Evolutionary conservation across 441 rosid species (phyloP).

Genomic region (Jatropha podagrica): DNA sequence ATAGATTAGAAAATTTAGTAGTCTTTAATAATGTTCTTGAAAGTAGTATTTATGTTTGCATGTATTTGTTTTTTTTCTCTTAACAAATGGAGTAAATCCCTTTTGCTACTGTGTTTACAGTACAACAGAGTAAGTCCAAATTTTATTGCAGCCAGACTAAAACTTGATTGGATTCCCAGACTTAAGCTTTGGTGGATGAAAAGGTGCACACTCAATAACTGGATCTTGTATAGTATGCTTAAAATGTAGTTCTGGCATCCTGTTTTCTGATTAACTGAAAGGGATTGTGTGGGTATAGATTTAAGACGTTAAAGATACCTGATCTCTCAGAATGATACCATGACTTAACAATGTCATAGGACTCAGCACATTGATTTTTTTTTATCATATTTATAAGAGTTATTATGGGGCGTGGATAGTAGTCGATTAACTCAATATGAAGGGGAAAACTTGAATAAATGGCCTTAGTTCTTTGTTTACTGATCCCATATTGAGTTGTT

Average conservation of each 20-base stretch:
- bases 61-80: background rate
- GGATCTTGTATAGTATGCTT: background rate
- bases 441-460: background rate
- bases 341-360: background rate
- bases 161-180: constrained; percentile 7
- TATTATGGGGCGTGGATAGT: background rate
- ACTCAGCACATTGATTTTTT: background rate
- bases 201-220: constrained; percentile 13
- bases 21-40: background rate
- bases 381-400: background rate
- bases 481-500: background rate
- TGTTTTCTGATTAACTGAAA: background rate
- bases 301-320: background rate
- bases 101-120: background rate
- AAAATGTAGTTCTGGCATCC: background rate
- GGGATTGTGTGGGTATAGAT: background rate
- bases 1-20: background rate
- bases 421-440: background rate
- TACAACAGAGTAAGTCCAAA: background rate
- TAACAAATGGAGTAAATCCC: background rate
- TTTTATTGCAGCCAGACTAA: background rate
- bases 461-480: background rate
- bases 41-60: background rate
- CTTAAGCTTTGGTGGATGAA: constrained; percentile 8
- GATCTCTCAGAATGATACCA: no score